phyloP scores from a whole-genome alignment of 2,329 filamentous ascomycete species.

The Epichloe sibirici region DNA sequence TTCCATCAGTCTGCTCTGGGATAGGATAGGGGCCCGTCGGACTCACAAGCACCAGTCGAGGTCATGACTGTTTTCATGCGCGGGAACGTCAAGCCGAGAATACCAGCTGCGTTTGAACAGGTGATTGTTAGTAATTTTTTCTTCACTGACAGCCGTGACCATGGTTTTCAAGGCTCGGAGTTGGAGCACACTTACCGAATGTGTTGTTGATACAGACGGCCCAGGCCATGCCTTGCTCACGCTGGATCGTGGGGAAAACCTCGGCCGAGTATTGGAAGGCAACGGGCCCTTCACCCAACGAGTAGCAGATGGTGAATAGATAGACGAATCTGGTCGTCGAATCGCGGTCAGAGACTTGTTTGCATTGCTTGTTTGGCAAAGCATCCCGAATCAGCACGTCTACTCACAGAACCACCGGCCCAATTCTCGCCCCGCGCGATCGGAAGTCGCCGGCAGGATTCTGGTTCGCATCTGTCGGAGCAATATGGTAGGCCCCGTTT shows the following conservation, averaged over 20 bases:
- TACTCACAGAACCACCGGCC: constrained; percentile 10
- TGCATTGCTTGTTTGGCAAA: no score
- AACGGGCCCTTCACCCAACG: constrained; percentile 45
- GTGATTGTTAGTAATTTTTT: background rate
- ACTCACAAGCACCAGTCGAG: constrained; percentile 18
- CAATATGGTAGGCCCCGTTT: constrained; percentile 9
- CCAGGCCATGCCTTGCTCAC: constrained; percentile 56
- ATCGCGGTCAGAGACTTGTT: background rate
- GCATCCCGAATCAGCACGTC: no score
- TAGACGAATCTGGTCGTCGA: constrained; percentile 14
- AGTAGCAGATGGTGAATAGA: constrained; percentile 17
- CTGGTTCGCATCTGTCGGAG: constrained; percentile 7
- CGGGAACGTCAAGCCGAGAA: constrained; percentile 39
- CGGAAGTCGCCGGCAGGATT: constrained; percentile 8
- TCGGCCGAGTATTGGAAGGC: constrained; percentile 54
- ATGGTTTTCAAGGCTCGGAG: background rate
- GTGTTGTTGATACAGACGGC: constrained; percentile 32
- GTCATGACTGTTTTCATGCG: constrained; percentile 21
- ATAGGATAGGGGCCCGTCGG: background rate
- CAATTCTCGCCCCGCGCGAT: constrained; percentile 9
- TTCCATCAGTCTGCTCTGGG: no score
- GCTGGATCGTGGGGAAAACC: constrained; percentile 53
- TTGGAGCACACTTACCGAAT: constrained; percentile 10
- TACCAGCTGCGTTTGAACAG: background rate
- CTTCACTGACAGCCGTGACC: no score